phyloP scores from a whole-genome alignment of 371 early-diverging fungal species.

The Coemansia sp. region DNA sequence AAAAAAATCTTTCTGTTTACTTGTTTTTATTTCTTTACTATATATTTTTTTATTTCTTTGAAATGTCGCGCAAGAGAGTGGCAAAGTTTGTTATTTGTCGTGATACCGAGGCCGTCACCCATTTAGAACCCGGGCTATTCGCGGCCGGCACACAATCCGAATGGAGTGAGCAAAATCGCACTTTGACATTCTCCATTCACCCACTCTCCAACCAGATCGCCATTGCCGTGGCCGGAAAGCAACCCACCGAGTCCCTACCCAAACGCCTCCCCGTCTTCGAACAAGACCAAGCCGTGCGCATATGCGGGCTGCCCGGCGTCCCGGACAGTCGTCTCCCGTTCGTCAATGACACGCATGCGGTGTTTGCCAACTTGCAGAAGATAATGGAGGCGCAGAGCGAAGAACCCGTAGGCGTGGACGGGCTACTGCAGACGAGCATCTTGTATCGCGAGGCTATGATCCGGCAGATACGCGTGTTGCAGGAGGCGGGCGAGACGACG shows the following conservation, averaged over 20 bases:
- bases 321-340: slow-evolving; percentile 30
- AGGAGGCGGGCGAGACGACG: slow-evolving; percentile 6
- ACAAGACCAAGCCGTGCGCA: slow-evolving; percentile 25
- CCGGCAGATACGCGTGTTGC: slow-evolving; percentile 30
- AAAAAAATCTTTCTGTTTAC: no score
- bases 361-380: slow-evolving; percentile 25
- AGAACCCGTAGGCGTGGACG: slow-evolving; percentile 8
- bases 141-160: slow-evolving; percentile 20
- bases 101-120: slow-evolving; percentile 13
- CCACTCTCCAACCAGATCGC: slow-evolving; percentile 22
- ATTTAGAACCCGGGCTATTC: slow-evolving; percentile 28
- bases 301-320: slow-evolving; percentile 12
- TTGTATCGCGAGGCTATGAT: slow-evolving; percentile 45
- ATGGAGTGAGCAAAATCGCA: slow-evolving; percentile 38
- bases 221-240: slow-evolving; percentile 24
- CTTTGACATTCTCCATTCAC: slow-evolving; percentile 20
- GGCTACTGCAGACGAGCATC: slow-evolving; percentile 23
- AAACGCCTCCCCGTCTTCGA: slow-evolving; percentile 3
- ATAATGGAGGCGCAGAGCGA: slow-evolving; percentile 6
- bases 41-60: slow-evolving; percentile 1
- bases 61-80: slow-evolving; percentile 11
- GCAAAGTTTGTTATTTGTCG: slow-evolving; percentile 34
- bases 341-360: slow-evolving; percentile 37
- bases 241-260: slow-evolving; percentile 14
- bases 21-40: not conserved